These are phyloP conservation scores for Morella rubra DNA, from an alignment of 306 rosid species.

Conservation along the genomic window DNA sequence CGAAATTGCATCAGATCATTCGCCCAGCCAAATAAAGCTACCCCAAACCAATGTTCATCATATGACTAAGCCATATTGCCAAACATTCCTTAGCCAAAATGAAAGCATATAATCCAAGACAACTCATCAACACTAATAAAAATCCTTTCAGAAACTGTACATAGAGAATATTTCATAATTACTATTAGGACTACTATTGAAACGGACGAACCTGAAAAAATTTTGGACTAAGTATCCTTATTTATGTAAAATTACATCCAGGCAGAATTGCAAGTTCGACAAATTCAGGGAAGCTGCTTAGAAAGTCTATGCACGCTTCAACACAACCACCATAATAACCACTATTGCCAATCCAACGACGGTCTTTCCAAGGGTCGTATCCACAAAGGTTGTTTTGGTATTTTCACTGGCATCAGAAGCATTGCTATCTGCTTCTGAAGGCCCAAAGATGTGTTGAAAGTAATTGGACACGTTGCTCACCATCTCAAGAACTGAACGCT, in stretches of 20 bases:
- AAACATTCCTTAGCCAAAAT: not conserved
- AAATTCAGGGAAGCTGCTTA: constrained; percentile 11
- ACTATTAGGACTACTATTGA: too few relatives aligned
- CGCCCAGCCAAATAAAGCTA: too few relatives aligned
- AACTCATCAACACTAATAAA: not conserved
- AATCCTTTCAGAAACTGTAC: not conserved
- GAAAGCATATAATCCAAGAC: not conserved
- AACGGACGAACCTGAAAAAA: too few relatives aligned
- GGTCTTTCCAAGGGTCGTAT: constrained; percentile 36
- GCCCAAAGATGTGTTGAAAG: constrained; percentile 55
- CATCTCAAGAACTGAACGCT: constrained; percentile 42
- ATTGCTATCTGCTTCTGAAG: constrained; percentile 30
- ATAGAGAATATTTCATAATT: not conserved
- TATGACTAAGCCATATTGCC: too few relatives aligned
- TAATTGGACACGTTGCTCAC: constrained; percentile 38
- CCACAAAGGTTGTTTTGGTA: constrained; percentile 19
- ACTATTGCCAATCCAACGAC: constrained; percentile 68
- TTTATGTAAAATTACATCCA: not conserved
- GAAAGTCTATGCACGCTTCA: constrained; percentile 53
- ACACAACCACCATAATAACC: constrained; percentile 58
- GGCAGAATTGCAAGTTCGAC: constrained; percentile 37
- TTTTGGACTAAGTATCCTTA: not conserved
- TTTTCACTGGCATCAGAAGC: constrained; percentile 37
- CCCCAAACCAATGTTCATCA: too few relatives aligned
- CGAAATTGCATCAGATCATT: too few relatives aligned